Conservation (phyloP, 805 yeast genomes). For the Barnettozyma pratensis region DNA sequence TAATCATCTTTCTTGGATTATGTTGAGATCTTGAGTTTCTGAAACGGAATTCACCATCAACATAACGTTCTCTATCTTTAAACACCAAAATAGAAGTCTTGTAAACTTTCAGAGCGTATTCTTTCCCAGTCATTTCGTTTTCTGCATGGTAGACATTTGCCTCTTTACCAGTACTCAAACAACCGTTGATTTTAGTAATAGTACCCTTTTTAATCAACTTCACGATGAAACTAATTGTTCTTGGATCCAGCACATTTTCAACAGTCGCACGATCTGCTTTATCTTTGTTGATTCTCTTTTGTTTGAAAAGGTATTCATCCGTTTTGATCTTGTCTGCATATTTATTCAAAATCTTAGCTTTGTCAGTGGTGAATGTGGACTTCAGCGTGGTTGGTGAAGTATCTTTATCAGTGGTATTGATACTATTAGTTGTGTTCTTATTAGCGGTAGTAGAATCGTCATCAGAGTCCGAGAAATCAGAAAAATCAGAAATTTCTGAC, state of each 20-base stretch:
- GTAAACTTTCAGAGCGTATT: conserved; percentile 86
- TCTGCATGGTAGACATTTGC: conserved; percentile 94
- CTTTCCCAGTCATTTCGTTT: conserved; percentile 40
- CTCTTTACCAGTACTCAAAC: conserved; percentile 94
- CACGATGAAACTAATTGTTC: conserved; percentile 79
- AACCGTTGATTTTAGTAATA: conserved; percentile 83
- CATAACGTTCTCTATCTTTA: conserved; percentile 93
- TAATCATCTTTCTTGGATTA: conserved; percentile 96
- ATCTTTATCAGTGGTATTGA: background rate
- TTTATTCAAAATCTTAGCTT: conserved; percentile 50
- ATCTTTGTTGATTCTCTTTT: conserved; percentile 64
- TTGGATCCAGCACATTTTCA: conserved; percentile 93
- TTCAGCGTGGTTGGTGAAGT: background rate
- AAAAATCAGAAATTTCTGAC: conserved; percentile 9
- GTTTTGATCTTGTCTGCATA: conserved; percentile 61
- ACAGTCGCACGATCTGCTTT: conserved; percentile 94
- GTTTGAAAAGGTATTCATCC: conserved; percentile 50
- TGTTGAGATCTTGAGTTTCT: conserved; percentile 80
- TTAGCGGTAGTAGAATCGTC: background rate
- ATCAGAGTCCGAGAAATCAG: conserved; percentile 9
- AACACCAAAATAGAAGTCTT: conserved; percentile 96
- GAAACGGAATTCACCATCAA: conserved; percentile 92
- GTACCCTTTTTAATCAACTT: conserved; percentile 81
- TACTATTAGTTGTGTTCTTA: background rate
- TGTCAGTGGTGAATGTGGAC: conserved; percentile 25